These are phyloP conservation scores for Tolypocladium sp. DNA, from an alignment of 2,329 filamentous ascomycete genomes.

Conservation along the genomic window DNA sequence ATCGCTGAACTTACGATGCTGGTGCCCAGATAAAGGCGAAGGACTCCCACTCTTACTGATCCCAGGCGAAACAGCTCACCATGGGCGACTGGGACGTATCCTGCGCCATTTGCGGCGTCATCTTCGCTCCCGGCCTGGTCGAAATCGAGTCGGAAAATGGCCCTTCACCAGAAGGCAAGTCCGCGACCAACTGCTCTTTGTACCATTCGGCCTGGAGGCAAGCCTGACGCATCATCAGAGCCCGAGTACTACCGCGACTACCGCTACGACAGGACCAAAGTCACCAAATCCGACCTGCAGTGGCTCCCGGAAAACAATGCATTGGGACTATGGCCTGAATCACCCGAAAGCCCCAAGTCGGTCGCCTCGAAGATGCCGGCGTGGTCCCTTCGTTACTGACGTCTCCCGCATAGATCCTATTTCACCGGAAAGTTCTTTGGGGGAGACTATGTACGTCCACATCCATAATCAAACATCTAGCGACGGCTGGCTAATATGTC, in stretches of 20 bases:
- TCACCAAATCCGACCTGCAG: not conserved
- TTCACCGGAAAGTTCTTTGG: not conserved
- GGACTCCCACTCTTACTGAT: not conserved
- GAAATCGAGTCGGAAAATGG: not conserved
- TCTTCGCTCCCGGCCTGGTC: not conserved
- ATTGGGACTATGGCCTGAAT: not conserved
- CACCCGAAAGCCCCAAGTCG: not conserved
- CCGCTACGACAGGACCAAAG: not conserved
- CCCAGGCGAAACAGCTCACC: not conserved
- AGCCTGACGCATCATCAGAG: not conserved
- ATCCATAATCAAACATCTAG: not conserved
- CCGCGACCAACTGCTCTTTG: not conserved
- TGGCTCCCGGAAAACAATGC: not conserved
- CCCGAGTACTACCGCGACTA: not conserved
- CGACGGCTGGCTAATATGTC: not conserved
- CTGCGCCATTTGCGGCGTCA: not conserved
- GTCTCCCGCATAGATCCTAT: not conserved
- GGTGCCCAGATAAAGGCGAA: not conserved
- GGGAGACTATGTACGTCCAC: not conserved
- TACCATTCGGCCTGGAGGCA: too few relatives aligned
- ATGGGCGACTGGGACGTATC: not conserved
- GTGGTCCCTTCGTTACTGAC: not conserved
- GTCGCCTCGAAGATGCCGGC: not conserved
- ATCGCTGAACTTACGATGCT: too few relatives aligned
- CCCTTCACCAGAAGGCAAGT: not conserved